Conservation (phyloP, 805 yeast species). For the Teunomyces atbi region DNA sequence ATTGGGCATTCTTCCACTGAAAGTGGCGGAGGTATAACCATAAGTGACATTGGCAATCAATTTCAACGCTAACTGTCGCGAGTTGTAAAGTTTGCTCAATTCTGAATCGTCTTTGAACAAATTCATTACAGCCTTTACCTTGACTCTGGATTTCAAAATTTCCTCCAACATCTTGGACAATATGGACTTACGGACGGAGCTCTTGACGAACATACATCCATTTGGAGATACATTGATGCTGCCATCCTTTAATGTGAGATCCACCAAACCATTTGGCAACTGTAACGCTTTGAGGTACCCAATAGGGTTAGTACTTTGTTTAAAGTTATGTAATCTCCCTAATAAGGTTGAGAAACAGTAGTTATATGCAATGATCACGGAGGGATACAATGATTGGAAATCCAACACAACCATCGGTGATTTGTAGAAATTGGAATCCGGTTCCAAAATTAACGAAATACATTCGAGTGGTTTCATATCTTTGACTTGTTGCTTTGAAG, state of each 20-base stretch:
- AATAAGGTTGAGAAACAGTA: constrained; percentile 76
- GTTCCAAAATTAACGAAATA: constrained; percentile 91
- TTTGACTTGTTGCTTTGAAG: constrained; percentile 77
- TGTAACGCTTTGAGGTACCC: constrained; percentile 50
- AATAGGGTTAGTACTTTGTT: constrained; percentile 44
- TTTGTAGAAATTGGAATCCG: constrained; percentile 77
- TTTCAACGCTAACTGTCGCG: constrained; percentile 83
- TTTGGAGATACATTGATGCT: constrained; percentile 74
- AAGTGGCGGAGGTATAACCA: constrained; percentile 93
- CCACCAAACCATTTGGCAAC: constrained; percentile 57
- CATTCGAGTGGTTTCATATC: constrained; percentile 83
- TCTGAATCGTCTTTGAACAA: constrained; percentile 45
- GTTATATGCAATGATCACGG: constrained; percentile 87
- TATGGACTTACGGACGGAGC: constrained; percentile 63
- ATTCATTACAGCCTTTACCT: constrained; percentile 75
- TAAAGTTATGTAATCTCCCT: constrained; percentile 58
- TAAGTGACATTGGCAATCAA: constrained; percentile 93
- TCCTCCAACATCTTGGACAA: constrained; percentile 84
- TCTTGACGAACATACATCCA: constrained; percentile 75
- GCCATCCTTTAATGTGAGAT: constrained; percentile 47
- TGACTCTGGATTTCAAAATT: constrained; percentile 72
- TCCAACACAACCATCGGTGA: constrained; percentile 89
- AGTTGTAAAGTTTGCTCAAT: constrained; percentile 57
- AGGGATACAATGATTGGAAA: constrained; percentile 92
- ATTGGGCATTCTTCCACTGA: constrained; percentile 96